Base-by-base conservation (phyloP, 345 rosid genomes). In the Euphorbia tirucalli region DNA sequence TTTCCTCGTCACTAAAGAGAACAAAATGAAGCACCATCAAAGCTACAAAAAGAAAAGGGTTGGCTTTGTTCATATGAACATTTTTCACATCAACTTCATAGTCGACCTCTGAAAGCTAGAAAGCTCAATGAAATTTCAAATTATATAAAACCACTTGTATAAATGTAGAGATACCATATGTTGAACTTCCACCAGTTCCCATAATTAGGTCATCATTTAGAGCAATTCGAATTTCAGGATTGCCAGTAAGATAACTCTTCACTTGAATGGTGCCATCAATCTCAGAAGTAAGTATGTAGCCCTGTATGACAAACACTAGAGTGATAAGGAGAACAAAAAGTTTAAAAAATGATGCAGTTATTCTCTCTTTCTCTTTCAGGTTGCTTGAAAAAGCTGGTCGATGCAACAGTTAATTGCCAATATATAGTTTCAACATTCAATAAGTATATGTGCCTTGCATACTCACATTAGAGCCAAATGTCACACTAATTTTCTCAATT, bases 211-310 rank as follows among this genome's bases (percentile, higher is more conserved):
- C 98, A 50, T 95, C 98, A 69, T 92, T 95, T 75, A 95, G 90
- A 63, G 97, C 99, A 75, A 95, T 77, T 49, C 93, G 88, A 57
- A 95, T 95, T 88, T 95, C 99, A 3, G 97, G 99, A 78, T 89
- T 95, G 54, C 99, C 99, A 64, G 88, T 76, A 63, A 95, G 94
- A 78, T 90, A 92, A 77, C 98, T 95, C 87, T 95, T 95, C 99
- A 92, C 90, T 88, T 95, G 99, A 79, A 95, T 95, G 75, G 98
- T 95, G 49, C 99, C 99, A 81, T 95, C 98, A 68, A 95, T 92
- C 81, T 95, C 98, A 61, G 99, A 92, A 67, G 99, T 95, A 78
- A 95, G 82, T 74, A 95, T 92, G 74, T 90, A 90, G 62, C 99
- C 99, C 97, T 90, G 87, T 77, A 50, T 64, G 69, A 46, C 46